Evolutionary conservation across 495 filamentous ascomycete species (phyloP).

Genomic region (Penicillium chermesinum): DNA sequence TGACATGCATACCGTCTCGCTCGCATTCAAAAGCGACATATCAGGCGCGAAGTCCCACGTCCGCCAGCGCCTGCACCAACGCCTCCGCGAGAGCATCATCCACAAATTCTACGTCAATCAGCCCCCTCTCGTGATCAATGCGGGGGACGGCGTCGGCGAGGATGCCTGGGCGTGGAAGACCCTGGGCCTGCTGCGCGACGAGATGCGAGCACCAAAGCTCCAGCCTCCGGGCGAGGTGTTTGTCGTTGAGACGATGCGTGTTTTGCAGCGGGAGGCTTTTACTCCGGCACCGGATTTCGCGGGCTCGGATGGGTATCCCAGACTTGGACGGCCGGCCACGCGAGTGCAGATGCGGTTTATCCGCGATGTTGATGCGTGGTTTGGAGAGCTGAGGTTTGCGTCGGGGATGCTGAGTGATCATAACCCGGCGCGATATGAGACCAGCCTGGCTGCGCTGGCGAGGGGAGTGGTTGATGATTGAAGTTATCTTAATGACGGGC

Average conservation of each 20-base stretch:
- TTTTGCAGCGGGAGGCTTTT: slow-evolving; percentile 56
- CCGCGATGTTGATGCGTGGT: slow-evolving; percentile 58
- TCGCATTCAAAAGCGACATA: slow-evolving; percentile 67
- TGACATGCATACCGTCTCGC: slow-evolving; percentile 65
- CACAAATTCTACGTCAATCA: slow-evolving; percentile 47
- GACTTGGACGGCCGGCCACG: slow-evolving; percentile 57
- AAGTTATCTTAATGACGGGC: slow-evolving; percentile 4
- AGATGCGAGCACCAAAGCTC: slow-evolving; percentile 66
- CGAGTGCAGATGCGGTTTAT: slow-evolving; percentile 62
- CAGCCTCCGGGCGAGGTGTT: slow-evolving; percentile 76
- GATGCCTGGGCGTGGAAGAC: slow-evolving; percentile 69
- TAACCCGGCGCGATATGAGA: slow-evolving; percentile 71
- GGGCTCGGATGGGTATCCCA: slow-evolving; percentile 28
- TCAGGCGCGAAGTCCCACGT: slow-evolving; percentile 61
- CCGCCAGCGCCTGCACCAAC: slow-evolving; percentile 59
- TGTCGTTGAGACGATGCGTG: slow-evolving; percentile 58
- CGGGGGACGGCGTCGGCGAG: slow-evolving; percentile 49
- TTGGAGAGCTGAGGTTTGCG: slow-evolving; percentile 66
- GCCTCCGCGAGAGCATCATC: slow-evolving; percentile 45
- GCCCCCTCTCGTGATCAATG: slow-evolving; percentile 37
- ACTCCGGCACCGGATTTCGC: slow-evolving; percentile 23
- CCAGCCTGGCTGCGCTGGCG: slow-evolving; percentile 48
- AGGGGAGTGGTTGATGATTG: slow-evolving; percentile 49
- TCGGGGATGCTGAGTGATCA: slow-evolving; percentile 72
- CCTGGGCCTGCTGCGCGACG: slow-evolving; percentile 58